Base-by-base conservation (phyloP, 2,329 filamentous ascomycete genomes). In the Scytalidium sp. region DNA sequence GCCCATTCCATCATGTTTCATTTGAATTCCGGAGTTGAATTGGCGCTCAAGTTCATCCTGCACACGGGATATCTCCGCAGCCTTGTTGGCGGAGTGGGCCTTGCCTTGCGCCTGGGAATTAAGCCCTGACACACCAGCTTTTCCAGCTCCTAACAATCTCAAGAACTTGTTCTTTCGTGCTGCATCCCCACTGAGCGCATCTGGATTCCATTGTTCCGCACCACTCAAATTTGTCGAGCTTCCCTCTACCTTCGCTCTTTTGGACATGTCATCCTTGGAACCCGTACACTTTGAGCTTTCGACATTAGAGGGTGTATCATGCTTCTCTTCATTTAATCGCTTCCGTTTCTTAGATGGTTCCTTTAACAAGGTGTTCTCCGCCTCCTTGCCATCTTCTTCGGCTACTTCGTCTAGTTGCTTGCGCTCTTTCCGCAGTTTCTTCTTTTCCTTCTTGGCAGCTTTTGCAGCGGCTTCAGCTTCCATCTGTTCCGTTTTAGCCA, bases 31-130 rank as follows among this genome's bases (percentile, higher is more conserved):
- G n/a, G 57, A 57, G 43, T 66, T 61, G 47, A 64, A 70, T 46
- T 70, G 68, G 43, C 56, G 59, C 53, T 68, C 66, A 25, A 70
- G 55, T 41, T 69, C 67, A 32, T 47, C 59, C 50, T 69, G 57
- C 13, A 65, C 56, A 41, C 59, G 60, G 13, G 50, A 43, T 36
- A 68, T 60, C 21, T 56, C 50, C 2, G 48, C 52, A 9, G 46
- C 51, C 7, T 49, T 51, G 49, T 27, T 54, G 39, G 45, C 45
- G 32, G 32, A 36, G 32, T 8, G n/a, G 13, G 13, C 10, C 19
- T 36, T 9, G 22, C 19, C n/a, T n/a, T 21, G 10, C n/a, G 19
- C 7, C 7, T 8, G 32, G 13, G 17, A 36, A 36, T n/a, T 36
- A n/a, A 5, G 13, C 13, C 17, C 43, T 9, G 41, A 36, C 7